Evolutionary conservation across 2,329 filamentous ascomycete species (phyloP).

Genomic region (Aspergillus candidus): DNA sequence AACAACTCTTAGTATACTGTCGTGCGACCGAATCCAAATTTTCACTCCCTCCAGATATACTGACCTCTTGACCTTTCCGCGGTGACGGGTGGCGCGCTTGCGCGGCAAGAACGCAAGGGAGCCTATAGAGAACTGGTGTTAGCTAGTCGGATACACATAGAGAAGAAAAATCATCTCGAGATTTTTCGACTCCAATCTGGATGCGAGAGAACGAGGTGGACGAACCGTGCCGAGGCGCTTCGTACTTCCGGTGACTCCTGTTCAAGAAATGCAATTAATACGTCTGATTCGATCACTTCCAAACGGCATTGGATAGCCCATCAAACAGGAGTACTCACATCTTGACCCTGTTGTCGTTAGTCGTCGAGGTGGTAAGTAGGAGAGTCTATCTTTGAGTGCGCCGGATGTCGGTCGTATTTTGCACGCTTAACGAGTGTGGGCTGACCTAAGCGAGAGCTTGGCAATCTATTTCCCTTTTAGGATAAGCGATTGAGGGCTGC

Average conservation of each 20-base stretch:
- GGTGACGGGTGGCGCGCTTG: constrained; percentile 90
- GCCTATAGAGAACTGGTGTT: constrained; percentile 34
- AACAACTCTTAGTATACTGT: constrained; percentile 26
- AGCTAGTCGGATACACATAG: constrained; percentile 21
- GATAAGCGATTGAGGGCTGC: constrained; percentile 5
- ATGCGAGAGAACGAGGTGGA: constrained; percentile 52
- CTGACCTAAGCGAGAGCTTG: constrained; percentile 38
- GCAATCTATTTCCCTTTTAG: constrained; percentile 13
- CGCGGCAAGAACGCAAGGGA: constrained; percentile 80
- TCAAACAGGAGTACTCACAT: constrained; percentile 33
- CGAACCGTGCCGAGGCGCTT: constrained; percentile 93
- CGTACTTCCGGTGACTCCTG: constrained; percentile 60
- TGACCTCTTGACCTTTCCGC: constrained; percentile 98
- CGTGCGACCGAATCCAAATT: constrained; percentile 7
- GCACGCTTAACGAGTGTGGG: constrained; percentile 38
- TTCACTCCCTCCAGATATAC: constrained; percentile 25
- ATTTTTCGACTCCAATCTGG: constrained; percentile 34
- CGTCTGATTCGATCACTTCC: constrained; percentile 11
- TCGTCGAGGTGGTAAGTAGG: constrained; percentile 40
- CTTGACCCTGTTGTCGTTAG: constrained; percentile 46
- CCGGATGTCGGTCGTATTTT: constrained; percentile 30
- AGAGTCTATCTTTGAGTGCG: constrained; percentile 35
- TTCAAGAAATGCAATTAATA: constrained; percentile 21
- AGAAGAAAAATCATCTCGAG: constrained; percentile 24
- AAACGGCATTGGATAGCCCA: constrained; percentile 2